Evolutionary conservation across 139 green algal genomes (phyloP), one percentile per base, ranked within the genome.

Genomic region (Chara braunii): DNA sequence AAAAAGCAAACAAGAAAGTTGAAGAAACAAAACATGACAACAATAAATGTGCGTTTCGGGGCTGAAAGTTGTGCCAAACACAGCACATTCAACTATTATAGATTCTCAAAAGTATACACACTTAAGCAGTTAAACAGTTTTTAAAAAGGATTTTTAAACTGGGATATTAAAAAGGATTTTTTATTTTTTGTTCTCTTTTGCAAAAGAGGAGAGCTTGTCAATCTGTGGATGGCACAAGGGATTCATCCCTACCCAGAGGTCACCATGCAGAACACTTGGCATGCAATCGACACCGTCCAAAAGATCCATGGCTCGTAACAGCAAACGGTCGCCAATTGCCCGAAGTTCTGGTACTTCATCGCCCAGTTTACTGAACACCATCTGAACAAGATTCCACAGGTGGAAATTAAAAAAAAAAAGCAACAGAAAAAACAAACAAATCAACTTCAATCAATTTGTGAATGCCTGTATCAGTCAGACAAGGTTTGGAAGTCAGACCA

Each of bases 221-320:
- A n/a, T n/a, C n/a, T n/a, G n/a, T 8, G 54, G 9, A 42, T 61
- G 9, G 12, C 11, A 60, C 18, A 14, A 59, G n/a, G 50, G 22
- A 59, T 55, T 59, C 42, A 1, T 23, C 7, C 14, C 12, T 63
- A 71, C 62, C 62, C 62, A 71, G 2, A 71, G 62, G 62, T 71
- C 62, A 58, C 62, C 62, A 40, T 71, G 62, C 5, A 71, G 51
- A 26, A 71, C 11, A 54, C 62, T 71, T 28, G 62, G 62, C 51
- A 30, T n/a, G 44, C 6, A n/a, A 12, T 31, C 5, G 37, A 70
- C 52, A 1, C 50, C 52, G n/a, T 6, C 23, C 31, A 71, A 12
- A 5, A 60, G 22, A 28, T 51, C 57, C 6, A 18, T 6, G 6
- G 22, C 22, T 9, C 24, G 12, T 9, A 31, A n/a, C 3, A 67